These are phyloP conservation scores for Albugo laibachii DNA, from an alignment of 352 stramenopile genomes.

Conservation along the genomic window DNA sequence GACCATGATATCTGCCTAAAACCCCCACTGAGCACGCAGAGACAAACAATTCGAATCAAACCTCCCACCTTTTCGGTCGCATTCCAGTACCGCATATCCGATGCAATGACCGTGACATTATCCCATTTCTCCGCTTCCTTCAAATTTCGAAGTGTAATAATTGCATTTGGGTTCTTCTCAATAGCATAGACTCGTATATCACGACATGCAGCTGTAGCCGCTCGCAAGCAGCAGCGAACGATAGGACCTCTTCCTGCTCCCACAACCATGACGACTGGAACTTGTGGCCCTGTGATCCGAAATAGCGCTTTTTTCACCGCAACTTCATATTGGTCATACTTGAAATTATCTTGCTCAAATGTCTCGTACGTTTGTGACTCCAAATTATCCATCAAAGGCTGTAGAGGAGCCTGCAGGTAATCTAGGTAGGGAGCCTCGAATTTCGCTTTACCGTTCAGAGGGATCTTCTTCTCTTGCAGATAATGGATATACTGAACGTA, in stretches of 20 bases:
- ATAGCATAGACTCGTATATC: conserved; percentile 85
- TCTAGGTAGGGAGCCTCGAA: conserved; percentile 91
- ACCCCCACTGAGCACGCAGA: not conserved
- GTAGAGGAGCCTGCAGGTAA: conserved; percentile 91
- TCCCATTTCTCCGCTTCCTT: conserved; percentile 78
- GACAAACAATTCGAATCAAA: not conserved
- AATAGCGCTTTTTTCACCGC: conserved; percentile 74
- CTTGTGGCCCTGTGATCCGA: conserved; percentile 30
- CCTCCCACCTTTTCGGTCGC: conserved; percentile 28
- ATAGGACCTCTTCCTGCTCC: conserved; percentile 93
- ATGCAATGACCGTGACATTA: conserved; percentile 62
- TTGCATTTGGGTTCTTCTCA: conserved; percentile 97
- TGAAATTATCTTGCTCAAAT: conserved; percentile 96
- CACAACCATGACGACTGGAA: conserved; percentile 75
- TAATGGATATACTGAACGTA: conserved; percentile 93
- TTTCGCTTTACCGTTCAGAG: conserved; percentile 59
- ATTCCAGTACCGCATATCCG: conserved; percentile 74
- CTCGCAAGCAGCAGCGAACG: conserved; percentile 74
- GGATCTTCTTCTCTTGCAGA: conserved; percentile 46
- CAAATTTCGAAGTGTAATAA: conserved; percentile 85
- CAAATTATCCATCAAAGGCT: conserved; percentile 97
- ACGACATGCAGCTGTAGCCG: conserved; percentile 33
- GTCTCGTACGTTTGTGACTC: conserved; percentile 97
- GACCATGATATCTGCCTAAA: conserved; percentile 86
- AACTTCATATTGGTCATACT: conserved; percentile 95